Conservation (phyloP, 192 early-diverging fungal genomes). For the Backusella mclennaniae region DNA sequence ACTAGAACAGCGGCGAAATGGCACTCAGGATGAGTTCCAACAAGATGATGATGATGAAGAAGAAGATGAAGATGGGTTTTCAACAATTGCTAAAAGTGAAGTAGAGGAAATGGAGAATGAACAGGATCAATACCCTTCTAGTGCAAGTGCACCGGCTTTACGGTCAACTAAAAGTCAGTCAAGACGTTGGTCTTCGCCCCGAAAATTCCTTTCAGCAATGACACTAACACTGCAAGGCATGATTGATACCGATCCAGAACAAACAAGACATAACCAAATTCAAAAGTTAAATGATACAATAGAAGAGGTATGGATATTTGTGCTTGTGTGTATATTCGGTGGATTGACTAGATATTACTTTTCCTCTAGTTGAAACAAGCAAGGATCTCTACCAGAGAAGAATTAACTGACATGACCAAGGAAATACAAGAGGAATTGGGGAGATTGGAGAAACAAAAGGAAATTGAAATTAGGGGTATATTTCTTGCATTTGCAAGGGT, state of each 20-base stretch:
- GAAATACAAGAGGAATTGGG: slow-evolving; percentile 86
- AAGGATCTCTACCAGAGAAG: slow-evolving; percentile 35
- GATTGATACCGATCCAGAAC: slow-evolving; percentile 92
- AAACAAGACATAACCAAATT: slow-evolving; percentile 83
- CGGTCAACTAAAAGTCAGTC: slow-evolving; percentile 26
- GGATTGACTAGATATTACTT: neutral
- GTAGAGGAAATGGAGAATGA: neutral
- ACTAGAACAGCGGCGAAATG: neutral
- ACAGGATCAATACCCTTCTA: slow-evolving; percentile 15
- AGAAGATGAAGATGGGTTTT: slow-evolving; percentile 5
- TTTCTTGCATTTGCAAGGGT: slow-evolving; percentile 68
- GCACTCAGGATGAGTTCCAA: neutral
- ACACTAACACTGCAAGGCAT: slow-evolving; percentile 81
- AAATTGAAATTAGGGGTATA: slow-evolving; percentile 75
- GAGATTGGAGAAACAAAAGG: slow-evolving; percentile 89
- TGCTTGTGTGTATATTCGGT: neutral
- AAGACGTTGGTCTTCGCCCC: slow-evolving; percentile 40
- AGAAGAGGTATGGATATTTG: slow-evolving; percentile 27
- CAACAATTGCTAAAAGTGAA: neutral
- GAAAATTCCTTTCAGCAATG: slow-evolving; percentile 48
- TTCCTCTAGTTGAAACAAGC: neutral
- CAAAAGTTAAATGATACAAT: slow-evolving; percentile 80
- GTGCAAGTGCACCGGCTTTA: slow-evolving; percentile 20
- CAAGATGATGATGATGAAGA: neutral
- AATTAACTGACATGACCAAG: slow-evolving; percentile 71